Base-by-base conservation (phyloP, 2,329 filamentous ascomycete genomes). In the Phyllosticta capitalensis region DNA sequence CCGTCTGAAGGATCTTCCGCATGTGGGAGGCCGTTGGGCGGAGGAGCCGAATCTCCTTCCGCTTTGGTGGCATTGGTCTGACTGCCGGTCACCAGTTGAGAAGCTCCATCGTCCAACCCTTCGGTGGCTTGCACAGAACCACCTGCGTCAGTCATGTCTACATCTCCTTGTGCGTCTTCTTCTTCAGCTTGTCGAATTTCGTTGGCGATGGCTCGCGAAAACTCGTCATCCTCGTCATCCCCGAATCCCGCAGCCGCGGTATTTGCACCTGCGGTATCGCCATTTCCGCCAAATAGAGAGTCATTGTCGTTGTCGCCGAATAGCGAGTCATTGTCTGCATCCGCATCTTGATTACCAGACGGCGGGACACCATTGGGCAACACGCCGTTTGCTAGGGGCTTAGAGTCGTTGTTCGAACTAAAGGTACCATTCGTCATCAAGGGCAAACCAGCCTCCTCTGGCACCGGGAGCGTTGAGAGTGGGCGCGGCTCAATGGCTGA, bases 401-500 rank as follows among this genome's bases (percentile, higher is more conserved):
- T 82, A 2, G 79, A 77, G 14, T 72, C 74, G 65, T 91, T 91
- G 67, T 90, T 92, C n/a, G 85, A 87, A 0, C 84, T 82, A 61
- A 92, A 88, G 0, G 89, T 95, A 5, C 84, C 85, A 64, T 84
- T 88, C 1, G 75, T 68, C 5, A 73, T 45, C 5, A 65, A 69
- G 62, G 20, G 75, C 70, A 59, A 89, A 81, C 61, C 78, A 78
- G 86, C 85, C 61, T 89, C 88, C 58, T 85, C 83, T 0, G 92
- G 90, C 1, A 97, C 82, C 1, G 89, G 85, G 0, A 89, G 74
- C 30, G 83, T 87, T 22, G 85, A 90, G 57, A 87, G 79, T 1
- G 94, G 92, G 2, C 94, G 83, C 60, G 90, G 82, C 72, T 97
- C 92, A 49, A 99, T 85, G 1, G 90, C 85, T 1, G 90, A 94